Percentiles rank a stretch among this genome's conserved stretches.
These are phyloP conservation scores for Lyophyllum atratum DNA, from an alignment of 768 basidiomycete species.

Conservation along the genomic window DNA sequence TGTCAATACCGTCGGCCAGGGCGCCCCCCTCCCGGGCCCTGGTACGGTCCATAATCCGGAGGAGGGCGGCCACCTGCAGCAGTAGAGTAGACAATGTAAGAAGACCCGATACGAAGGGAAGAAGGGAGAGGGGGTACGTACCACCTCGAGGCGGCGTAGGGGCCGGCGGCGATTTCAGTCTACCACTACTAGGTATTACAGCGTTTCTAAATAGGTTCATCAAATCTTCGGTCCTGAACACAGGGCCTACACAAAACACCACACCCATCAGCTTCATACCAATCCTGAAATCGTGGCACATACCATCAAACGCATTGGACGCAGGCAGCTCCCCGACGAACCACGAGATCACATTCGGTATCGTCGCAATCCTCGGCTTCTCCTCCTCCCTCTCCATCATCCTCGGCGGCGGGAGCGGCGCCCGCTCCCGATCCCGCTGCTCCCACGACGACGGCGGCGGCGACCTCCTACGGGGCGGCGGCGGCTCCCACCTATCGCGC, in stretches of 20 bases:
- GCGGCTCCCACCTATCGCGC: constrained; percentile 17
- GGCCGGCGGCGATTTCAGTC: constrained; percentile 61
- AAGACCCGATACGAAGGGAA: not conserved
- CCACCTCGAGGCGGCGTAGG: constrained; percentile 52
- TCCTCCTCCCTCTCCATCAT: constrained; percentile 14
- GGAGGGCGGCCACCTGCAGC: constrained; percentile 67
- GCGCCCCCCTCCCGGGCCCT: constrained; percentile 56
- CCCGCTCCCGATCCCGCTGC: constrained; percentile 7
- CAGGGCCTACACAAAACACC: constrained; percentile 60
- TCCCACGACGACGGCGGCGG: constrained; percentile 10
- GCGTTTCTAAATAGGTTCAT: constrained; percentile 84
- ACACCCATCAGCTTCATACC: not conserved
- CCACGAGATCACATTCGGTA: constrained; percentile 16
- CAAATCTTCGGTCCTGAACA: constrained; percentile 88
- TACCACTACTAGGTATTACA: constrained; percentile 67
- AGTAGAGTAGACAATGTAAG: constrained; percentile 4
- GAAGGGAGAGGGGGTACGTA: constrained; percentile 24
- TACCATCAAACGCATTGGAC: constrained; percentile 81
- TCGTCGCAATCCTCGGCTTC: constrained; percentile 1
- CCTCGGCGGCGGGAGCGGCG: constrained; percentile 8
- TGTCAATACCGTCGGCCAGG: constrained; percentile 25
- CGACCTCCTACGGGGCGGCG: constrained; percentile 2
- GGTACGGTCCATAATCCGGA: constrained; percentile 86
- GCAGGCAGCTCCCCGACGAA: constrained; percentile 52
- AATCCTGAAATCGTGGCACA: constrained; percentile 23